Conservation (phyloP, 495 filamentous ascomycete species). For the Aspergillus mulundensis region DNA sequence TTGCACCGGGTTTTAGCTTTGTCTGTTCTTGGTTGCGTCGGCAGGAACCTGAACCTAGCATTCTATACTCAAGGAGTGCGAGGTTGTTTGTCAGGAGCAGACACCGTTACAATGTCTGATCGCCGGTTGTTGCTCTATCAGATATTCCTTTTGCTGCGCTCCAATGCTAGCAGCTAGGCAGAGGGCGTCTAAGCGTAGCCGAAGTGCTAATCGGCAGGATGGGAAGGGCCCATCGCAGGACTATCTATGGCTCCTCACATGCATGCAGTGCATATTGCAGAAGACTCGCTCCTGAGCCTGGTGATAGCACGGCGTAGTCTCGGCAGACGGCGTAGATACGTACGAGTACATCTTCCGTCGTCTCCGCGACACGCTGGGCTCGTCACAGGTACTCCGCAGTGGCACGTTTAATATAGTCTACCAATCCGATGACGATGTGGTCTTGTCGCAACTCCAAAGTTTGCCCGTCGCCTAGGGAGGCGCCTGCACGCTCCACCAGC, state of each 20-base stretch:
- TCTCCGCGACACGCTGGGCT: slow-evolving; percentile 14
- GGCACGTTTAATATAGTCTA: not conserved
- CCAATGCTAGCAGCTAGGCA: not conserved
- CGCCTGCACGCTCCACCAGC: not conserved
- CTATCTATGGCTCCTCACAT: not conserved
- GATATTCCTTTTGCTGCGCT: slow-evolving; percentile 1
- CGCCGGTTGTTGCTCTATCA: not conserved
- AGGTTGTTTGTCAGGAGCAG: not conserved
- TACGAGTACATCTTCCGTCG: not conserved
- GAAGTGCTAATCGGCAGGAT: not conserved
- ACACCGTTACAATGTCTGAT: not conserved
- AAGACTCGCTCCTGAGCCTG: not conserved
- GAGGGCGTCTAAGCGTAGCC: not conserved
- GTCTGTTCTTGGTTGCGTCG: not conserved
- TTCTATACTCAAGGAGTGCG: not conserved
- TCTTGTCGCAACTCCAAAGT: not conserved
- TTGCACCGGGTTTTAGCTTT: slow-evolving; percentile 6
- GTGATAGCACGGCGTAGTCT: not conserved
- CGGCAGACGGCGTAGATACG: not conserved
- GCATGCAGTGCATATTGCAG: not conserved
- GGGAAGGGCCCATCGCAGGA: not conserved
- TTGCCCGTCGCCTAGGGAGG: not conserved
- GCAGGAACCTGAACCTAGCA: not conserved
- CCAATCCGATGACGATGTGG: not conserved
- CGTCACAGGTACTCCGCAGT: slow-evolving; percentile 15